Conservation (phyloP, 2,329 filamentous ascomycete genomes). For the Corynespora cassiicola region DNA sequence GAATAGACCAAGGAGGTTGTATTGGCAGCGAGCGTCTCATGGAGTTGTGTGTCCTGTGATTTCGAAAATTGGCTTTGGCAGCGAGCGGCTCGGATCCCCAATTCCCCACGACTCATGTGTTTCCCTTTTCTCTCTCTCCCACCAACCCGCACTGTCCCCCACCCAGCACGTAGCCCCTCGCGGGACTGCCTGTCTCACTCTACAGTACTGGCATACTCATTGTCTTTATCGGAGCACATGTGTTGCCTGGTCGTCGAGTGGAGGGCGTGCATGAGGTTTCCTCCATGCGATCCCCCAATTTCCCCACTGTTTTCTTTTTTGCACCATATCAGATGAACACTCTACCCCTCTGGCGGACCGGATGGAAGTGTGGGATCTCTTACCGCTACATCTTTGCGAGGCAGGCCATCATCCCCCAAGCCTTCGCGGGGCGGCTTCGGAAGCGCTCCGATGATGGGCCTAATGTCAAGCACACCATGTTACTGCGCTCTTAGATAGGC, state of each 20-base stretch:
- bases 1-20: slow-evolving; percentile 41
- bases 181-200: slow-evolving; percentile 23
- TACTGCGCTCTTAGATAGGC: slow-evolving; percentile 38
- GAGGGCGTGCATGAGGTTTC: slow-evolving; percentile 33
- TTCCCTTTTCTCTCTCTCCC: slow-evolving; percentile 40
- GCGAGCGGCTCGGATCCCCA: slow-evolving; percentile 47
- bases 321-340: slow-evolving; percentile 32
- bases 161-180: slow-evolving; percentile 26
- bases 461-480: slow-evolving; percentile 24
- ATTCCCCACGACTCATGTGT: slow-evolving; percentile 50
- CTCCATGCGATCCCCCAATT: slow-evolving; percentile 38
- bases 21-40: slow-evolving; percentile 43
- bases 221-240: slow-evolving; percentile 30
- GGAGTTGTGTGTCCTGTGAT: slow-evolving; percentile 48
- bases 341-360: slow-evolving; percentile 28
- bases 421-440: slow-evolving; percentile 22
- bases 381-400: slow-evolving; percentile 22
- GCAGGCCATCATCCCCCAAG: slow-evolving; percentile 26
- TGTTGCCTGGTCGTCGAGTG: slow-evolving; percentile 26
- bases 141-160: slow-evolving; percentile 30
- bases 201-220: slow-evolving; percentile 14
- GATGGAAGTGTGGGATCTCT: slow-evolving; percentile 26
- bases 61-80: slow-evolving; percentile 49
- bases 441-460: slow-evolving; percentile 22
- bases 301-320: slow-evolving; percentile 41